These are phyloP conservation scores for Planoprotostelium fungivorum DNA, from an alignment of 78 protist genomes.

Conservation along the genomic window DNA sequence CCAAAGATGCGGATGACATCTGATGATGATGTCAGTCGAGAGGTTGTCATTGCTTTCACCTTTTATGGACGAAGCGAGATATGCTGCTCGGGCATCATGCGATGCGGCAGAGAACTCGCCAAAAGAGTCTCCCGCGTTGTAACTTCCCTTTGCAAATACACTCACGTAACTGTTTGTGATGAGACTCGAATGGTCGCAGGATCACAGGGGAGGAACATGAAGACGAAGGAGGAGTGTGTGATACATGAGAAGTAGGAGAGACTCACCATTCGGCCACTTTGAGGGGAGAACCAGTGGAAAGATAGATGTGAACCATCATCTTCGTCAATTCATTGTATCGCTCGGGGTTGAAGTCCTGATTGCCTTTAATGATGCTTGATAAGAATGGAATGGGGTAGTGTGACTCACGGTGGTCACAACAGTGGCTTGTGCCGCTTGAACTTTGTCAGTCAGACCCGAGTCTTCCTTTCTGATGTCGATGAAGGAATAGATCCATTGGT, in stretches of 20 bases:
- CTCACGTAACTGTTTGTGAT: slow-evolving; percentile 14
- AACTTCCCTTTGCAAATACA: slow-evolving; percentile 42
- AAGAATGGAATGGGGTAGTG: background rate
- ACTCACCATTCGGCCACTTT: slow-evolving; percentile 30
- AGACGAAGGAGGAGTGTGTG: too few relatives aligned
- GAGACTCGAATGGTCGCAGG: background rate
- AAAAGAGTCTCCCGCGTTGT: slow-evolving; percentile 48
- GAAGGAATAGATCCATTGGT: slow-evolving; percentile 42
- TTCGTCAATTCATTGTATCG: slow-evolving; percentile 45
- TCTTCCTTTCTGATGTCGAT: slow-evolving; percentile 5
- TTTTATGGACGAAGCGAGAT: slow-evolving; percentile 37
- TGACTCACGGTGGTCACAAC: slow-evolving; percentile 18
- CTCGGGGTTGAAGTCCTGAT: slow-evolving; percentile 58
- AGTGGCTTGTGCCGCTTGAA: background rate
- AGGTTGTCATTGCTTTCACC: background rate
- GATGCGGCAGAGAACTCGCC: slow-evolving; percentile 35
- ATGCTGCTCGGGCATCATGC: slow-evolving; percentile 40
- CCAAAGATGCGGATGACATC: slow-evolving; percentile 46
- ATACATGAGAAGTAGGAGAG: too few relatives aligned
- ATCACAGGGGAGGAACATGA: too few relatives aligned
- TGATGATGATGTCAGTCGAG: background rate
- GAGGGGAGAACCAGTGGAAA: slow-evolving; percentile 30
- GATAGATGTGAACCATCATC: slow-evolving; percentile 40
- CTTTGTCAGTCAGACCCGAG: background rate
- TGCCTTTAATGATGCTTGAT: background rate